These are phyloP conservation scores for Sorghum bicolor DNA, from an alignment of 176 grass and related monocot species.

Conservation along the genomic window Sorghum_bicolor_NCBIv3 NC_012870.2:2499001-2499500, in stretches of 20 bases:
- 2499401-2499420: conserved; percentile 59
- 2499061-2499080: neutral
- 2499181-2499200: conserved; percentile 89
- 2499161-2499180: conserved; percentile 73
- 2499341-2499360: conserved; percentile 59
- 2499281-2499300: neutral
- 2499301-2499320: neutral
- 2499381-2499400: conserved; percentile 92
- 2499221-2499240: neutral
- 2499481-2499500: neutral
- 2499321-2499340: neutral
- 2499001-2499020: neutral
- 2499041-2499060: neutral
- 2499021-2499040: neutral
- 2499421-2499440: conserved; percentile 64
- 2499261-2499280: neutral
- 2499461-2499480: conserved; percentile 39
- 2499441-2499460: conserved; percentile 54
- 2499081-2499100: conserved; percentile 65
- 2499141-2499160: conserved; percentile 84
- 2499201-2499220: conserved; percentile 81
- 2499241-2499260: neutral
- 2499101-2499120: conserved; percentile 76
- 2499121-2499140: conserved; percentile 73
- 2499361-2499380: conserved; percentile 78